A percentile compares a stretch with the other conserved stretches of the same genome.
phyloP scores from a whole-genome alignment of 2,329 filamentous ascomycete species.

The Exserohilum turcica region DNA sequence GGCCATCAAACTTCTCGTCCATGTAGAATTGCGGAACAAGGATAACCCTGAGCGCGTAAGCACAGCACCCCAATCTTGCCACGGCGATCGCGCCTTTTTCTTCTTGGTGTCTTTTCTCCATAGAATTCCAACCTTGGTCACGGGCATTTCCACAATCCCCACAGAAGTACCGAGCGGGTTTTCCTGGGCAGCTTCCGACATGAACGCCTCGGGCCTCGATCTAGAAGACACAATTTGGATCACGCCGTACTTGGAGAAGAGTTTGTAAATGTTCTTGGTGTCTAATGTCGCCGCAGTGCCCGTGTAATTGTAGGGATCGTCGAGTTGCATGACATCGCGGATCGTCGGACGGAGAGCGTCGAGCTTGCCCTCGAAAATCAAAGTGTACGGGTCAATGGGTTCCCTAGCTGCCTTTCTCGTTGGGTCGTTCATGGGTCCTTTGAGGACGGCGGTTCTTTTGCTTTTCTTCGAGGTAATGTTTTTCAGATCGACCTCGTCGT shows the following conservation, averaged over 20 bases:
- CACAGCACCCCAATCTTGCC: constrained; percentile 98
- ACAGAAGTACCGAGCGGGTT: constrained; percentile 82
- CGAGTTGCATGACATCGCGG: constrained; percentile 88
- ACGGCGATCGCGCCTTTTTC: constrained; percentile 90
- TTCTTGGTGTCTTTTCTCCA: constrained; percentile 96
- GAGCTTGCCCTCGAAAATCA: constrained; percentile 89
- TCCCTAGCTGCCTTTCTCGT: constrained; percentile 72
- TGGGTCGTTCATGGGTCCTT: constrained; percentile 67
- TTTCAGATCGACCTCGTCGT: constrained; percentile 84
- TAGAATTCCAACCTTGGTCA: constrained; percentile 91
- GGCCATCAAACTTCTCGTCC: constrained; percentile 88
- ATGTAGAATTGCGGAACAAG: constrained; percentile 90
- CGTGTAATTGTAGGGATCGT: constrained; percentile 89
- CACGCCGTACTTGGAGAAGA: constrained; percentile 88
- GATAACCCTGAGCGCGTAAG: constrained; percentile 96
- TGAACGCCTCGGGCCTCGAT: constrained; percentile 93
- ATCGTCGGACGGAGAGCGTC: constrained; percentile 82
- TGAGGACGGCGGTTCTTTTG: constrained; percentile 65
- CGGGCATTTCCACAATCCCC: constrained; percentile 94
- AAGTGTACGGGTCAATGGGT: constrained; percentile 90
- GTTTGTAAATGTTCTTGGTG: constrained; percentile 79
- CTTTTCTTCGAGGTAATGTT: constrained; percentile 73
- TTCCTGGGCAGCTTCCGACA: constrained; percentile 81
- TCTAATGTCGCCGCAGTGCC: constrained; percentile 78
- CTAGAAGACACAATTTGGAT: constrained; percentile 94